A percentile compares a stretch with the other conserved stretches of the same genome.
phyloP scores from a whole-genome alignment of 2,329 filamentous ascomycete species.

The Claviceps digitariae region DNA sequence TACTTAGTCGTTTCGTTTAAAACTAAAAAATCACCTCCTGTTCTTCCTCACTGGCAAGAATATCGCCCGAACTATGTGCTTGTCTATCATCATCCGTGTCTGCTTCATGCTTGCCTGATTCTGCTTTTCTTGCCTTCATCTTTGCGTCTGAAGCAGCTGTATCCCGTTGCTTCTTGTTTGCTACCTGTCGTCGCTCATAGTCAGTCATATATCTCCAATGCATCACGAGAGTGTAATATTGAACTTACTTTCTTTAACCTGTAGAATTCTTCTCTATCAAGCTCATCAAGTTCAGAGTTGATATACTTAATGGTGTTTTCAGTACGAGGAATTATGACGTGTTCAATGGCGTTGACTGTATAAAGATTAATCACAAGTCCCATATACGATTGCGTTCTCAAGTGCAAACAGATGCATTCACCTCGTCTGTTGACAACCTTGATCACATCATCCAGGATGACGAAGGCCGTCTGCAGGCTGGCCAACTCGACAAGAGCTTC shows the following conservation, averaged over 20 bases:
- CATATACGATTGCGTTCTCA: neutral
- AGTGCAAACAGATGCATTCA: conserved; percentile 24
- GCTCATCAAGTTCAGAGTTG: conserved; percentile 93
- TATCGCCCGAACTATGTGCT: conserved; percentile 38
- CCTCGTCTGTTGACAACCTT: conserved; percentile 96
- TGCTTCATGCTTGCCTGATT: conserved; percentile 16
- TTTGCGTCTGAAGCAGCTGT: conserved; percentile 59
- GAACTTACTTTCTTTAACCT: conserved; percentile 65
- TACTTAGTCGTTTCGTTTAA: neutral
- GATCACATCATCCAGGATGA: conserved; percentile 96
- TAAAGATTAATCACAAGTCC: conserved; percentile 4
- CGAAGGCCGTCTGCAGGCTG: conserved; percentile 91
- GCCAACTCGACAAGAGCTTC: conserved; percentile 92
- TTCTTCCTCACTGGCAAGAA: conserved; percentile 64
- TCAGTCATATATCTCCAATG: neutral
- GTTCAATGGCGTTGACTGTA: conserved; percentile 83
- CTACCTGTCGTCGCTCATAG: conserved; percentile 34
- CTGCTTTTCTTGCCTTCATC: conserved; percentile 58
- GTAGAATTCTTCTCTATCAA: conserved; percentile 97
- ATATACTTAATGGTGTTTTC: conserved; percentile 99
- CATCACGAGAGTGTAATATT: neutral
- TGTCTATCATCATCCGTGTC: conserved; percentile 25
- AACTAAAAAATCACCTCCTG: conserved; percentile 72
- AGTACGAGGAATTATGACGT: conserved; percentile 93
- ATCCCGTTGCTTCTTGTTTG: conserved; percentile 71